A percentile compares a stretch with the other conserved stretches of the same genome.
phyloP scores from a whole-genome alignment of 345 rosid genomes.

The Eucalyptus erythrocorys region DNA sequence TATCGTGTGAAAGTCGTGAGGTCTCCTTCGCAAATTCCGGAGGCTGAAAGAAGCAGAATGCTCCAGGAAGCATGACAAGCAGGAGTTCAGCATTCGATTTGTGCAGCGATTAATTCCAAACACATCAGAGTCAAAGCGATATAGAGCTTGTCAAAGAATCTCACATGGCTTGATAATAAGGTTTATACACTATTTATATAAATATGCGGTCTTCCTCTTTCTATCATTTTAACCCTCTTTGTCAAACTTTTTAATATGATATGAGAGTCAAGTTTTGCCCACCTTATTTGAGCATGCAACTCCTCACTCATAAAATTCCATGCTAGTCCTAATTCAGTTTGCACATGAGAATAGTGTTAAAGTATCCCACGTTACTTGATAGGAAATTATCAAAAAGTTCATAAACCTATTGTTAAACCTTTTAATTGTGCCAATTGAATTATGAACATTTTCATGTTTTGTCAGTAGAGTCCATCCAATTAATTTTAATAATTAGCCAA shows the following conservation, averaged over 20 bases:
- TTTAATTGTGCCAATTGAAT: background rate
- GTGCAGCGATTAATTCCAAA: background rate
- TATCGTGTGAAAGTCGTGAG: constrained; percentile 65
- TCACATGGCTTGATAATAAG: background rate
- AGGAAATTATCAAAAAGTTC: background rate
- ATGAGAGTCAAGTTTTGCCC: background rate
- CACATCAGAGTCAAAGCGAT: background rate
- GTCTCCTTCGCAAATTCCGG: constrained; percentile 4
- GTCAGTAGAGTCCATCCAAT: background rate
- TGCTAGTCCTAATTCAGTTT: background rate
- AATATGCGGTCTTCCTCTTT: background rate
- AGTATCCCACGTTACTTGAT: background rate
- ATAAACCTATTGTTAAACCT: too few relatives aligned
- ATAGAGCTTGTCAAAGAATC: background rate
- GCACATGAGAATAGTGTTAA: background rate
- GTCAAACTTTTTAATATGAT: background rate
- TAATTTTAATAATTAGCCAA: too few relatives aligned
- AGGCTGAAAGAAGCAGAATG: constrained; percentile 17
- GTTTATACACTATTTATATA: background rate
- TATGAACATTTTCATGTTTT: too few relatives aligned
- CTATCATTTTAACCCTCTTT: background rate
- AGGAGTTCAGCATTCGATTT: background rate
- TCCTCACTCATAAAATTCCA: background rate
- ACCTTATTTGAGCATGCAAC: background rate
- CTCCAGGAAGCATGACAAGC: constrained; percentile 47